Conservation (phyloP, 768 basidiomycete species). For the Pleurotus tuoliensis region DNA sequence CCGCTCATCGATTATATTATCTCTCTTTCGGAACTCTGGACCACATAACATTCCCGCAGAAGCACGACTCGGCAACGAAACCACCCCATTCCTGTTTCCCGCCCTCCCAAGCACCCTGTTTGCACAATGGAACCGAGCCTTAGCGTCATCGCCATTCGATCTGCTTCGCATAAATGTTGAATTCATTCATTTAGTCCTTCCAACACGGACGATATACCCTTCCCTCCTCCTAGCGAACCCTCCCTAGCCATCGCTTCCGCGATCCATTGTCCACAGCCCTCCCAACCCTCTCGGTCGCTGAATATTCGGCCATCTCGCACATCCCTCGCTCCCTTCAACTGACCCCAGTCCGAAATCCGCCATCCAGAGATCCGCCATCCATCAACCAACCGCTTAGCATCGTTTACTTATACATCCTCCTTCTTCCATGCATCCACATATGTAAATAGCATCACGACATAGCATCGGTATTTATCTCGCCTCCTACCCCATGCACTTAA, state of each 20-base stretch:
- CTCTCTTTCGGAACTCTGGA: no score
- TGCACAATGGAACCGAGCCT: no score
- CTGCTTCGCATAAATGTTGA: no score
- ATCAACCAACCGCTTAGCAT: background rate
- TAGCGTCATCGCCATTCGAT: no score
- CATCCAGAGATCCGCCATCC: no score
- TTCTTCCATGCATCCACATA: background rate
- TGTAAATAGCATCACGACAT: conserved; percentile 7
- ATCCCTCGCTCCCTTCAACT: background rate
- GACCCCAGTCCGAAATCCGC: no score
- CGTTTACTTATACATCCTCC: background rate
- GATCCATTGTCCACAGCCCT: background rate
- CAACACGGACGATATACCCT: background rate
- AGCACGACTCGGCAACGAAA: no score
- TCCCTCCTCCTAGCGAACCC: background rate
- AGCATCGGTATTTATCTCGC: conserved; percentile 4
- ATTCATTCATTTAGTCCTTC: no score
- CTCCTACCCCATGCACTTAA: background rate
- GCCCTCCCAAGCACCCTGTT: no score
- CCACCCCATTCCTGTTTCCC: no score
- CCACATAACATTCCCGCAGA: no score
- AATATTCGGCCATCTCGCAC: background rate
- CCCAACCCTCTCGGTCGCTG: background rate
- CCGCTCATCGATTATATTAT: background rate
- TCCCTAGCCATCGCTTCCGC: background rate